These are phyloP conservation scores for Alternaria atra DNA, from an alignment of 2,329 filamentous ascomycete genomes.

Conservation along the genomic window DNA sequence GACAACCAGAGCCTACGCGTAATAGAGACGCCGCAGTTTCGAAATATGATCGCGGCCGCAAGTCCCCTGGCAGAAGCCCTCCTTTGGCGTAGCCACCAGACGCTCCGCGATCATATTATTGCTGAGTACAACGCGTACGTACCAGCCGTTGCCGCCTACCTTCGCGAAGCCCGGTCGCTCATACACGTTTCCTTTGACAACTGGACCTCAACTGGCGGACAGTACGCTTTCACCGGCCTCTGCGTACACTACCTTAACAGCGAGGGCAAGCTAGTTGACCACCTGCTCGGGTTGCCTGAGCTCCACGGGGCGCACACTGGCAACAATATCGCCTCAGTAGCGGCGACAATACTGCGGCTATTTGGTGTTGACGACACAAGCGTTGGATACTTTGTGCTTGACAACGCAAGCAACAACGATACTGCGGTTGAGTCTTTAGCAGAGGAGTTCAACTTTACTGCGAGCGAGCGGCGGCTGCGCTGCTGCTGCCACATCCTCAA, in stretches of 20 bases:
- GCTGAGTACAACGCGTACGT: conserved; percentile 16
- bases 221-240: conserved; percentile 11
- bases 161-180: conserved; percentile 9
- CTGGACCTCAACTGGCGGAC: conserved; percentile 11
- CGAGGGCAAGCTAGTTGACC: conserved; percentile 4
- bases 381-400: not conserved
- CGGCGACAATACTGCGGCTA: conserved; percentile 6
- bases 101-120: conserved; percentile 5
- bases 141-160: conserved; percentile 7
- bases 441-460: conserved; percentile 3
- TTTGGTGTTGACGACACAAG: conserved; percentile 8
- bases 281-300: not conserved
- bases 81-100: conserved; percentile 26
- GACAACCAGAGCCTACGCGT: too few species aligned
- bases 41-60: conserved; percentile 6
- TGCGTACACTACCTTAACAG: conserved; percentile 12
- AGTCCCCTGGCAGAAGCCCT: conserved; percentile 8
- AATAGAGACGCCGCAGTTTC: too few species aligned
- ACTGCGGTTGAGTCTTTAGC: conserved; percentile 6
- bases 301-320: conserved; percentile 8
- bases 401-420: conserved; percentile 18
- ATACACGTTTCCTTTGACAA: conserved; percentile 19
- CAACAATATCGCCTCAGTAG: conserved; percentile 16
- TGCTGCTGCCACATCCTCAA: conserved; percentile 12
- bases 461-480: conserved; percentile 7